phyloP scores from a whole-genome alignment of 495 filamentous ascomycete species.

The Xylaria bambusicola region DNA sequence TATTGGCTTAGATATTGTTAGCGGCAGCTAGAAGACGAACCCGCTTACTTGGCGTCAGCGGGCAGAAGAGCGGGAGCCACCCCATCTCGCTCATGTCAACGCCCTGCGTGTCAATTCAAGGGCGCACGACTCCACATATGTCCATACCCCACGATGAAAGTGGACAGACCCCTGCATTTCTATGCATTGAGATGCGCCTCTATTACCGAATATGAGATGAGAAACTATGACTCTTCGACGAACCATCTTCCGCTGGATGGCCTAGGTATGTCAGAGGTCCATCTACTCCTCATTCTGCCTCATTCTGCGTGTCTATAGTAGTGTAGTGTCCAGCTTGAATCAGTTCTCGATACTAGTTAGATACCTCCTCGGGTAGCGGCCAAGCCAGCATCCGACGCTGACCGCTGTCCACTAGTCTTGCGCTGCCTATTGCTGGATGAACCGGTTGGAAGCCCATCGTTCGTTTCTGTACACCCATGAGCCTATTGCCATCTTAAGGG shows the following conservation, averaged over 20 bases:
- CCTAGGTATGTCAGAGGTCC: neutral
- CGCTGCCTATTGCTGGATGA: neutral
- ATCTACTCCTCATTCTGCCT: neutral
- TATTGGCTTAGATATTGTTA: neutral
- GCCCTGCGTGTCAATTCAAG: slow-evolving; percentile 39
- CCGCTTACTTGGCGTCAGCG: slow-evolving; percentile 3
- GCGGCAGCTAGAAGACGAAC: neutral
- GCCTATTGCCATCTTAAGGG: neutral
- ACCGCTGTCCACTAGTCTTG: slow-evolving; percentile 3
- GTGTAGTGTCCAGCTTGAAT: neutral
- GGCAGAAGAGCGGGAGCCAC: neutral
- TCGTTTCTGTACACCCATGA: neutral
- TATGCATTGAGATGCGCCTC: neutral
- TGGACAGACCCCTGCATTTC: neutral
- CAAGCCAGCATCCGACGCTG: neutral
- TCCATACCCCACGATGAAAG: slow-evolving; percentile 16
- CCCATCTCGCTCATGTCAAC: slow-evolving; percentile 10
- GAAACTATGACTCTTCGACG: slow-evolving; percentile 11
- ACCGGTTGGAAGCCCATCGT: neutral
- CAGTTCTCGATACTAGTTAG: neutral
- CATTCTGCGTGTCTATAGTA: too few relatives aligned
- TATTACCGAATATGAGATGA: neutral
- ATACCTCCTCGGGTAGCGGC: neutral
- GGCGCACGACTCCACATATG: slow-evolving; percentile 31
- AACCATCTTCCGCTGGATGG: neutral